These are phyloP conservation scores for Nowakowskiella sp. DNA, from an alignment of 192 early-diverging fungal species.

Conservation along the genomic window DNA sequence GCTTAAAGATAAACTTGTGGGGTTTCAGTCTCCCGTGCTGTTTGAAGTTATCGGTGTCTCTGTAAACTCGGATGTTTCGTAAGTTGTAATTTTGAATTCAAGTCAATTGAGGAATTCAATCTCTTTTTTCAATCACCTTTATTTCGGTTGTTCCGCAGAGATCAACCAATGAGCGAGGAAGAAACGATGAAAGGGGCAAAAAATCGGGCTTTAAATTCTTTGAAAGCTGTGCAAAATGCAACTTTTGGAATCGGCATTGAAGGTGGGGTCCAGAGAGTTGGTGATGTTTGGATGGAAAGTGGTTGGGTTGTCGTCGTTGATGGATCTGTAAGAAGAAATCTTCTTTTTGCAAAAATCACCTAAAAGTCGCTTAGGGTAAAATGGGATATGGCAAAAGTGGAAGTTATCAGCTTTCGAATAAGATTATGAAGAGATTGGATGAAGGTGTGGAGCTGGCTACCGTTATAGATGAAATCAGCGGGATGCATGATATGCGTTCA, in stretches of 20 bases:
- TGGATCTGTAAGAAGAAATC: neutral
- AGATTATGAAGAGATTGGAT: conserved; percentile 19
- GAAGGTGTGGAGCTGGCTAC: conserved; percentile 19
- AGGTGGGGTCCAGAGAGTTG: conserved; percentile 20
- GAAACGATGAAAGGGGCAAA: conserved; percentile 25
- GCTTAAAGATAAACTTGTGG: too few species aligned
- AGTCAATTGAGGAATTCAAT: too few species aligned
- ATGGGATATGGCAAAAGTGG: conserved; percentile 19
- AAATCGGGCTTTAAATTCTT: conserved; percentile 13
- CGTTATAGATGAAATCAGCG: conserved; percentile 23
- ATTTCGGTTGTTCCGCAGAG: too few species aligned
- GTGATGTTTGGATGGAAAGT: conserved; percentile 16
- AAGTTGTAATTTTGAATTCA: too few species aligned
- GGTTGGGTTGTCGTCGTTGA: conserved; percentile 28
- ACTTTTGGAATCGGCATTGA: conserved; percentile 25
- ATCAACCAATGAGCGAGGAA: conserved; percentile 23
- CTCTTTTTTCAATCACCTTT: too few species aligned
- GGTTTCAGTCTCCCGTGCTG: too few species aligned
- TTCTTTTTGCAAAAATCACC: neutral
- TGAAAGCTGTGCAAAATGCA: conserved; percentile 7
- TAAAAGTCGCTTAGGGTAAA: conserved; percentile 8
- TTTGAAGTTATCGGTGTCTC: too few species aligned
- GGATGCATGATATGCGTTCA: conserved; percentile 15
- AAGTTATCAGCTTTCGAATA: conserved; percentile 23
- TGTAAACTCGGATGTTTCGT: too few species aligned